Evolutionary conservation across 2,329 filamentous ascomycete genomes (phyloP), one percentile per base, ranked within the genome.

Genomic region (Beauveria pseudobassiana): DNA sequence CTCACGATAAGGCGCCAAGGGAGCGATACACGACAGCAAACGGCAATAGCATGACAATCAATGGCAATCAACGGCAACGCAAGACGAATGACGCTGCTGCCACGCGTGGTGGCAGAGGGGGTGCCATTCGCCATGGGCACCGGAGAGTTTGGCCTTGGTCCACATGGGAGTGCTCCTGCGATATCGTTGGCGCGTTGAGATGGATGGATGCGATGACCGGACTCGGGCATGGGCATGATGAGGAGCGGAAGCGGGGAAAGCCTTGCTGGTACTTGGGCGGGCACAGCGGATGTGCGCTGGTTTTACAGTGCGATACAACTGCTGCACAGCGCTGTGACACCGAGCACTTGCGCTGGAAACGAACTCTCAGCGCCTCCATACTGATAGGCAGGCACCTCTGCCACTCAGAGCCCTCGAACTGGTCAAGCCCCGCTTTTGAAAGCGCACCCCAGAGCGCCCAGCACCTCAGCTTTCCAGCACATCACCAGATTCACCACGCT

Each of bases 151-250:
- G 24, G 34, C 52, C 30, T 62, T 46, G 46, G 38, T 62, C 59
- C 59, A 62, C 59, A 62, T 62, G 59, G 59, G 24, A 26, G 43
- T 22, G 24, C 46, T 50, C 30, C 30, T 45, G 52, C n/a, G 22
- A 62, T n/a, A 46, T 56, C 38, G 59, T 62, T 62, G 59, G 59
- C 59, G 59, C 30, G 20, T 49, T 45, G 30, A 51, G 56, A 45
- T 22, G 45, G 30, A 40, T 58, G 20, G 43, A 46, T 12, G 45
- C 42, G 10, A 24, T 24, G 58, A 22, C 51, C 59, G 51, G 59
- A 49, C 50, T 49, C 59, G 59, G 59, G 48, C 14, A 42, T 43
- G 20, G 49, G 26, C 49, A 18, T 14, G n/a, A 28, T n/a, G 28
- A 30, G 34, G 24, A 30, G n/a, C 9, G 34, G 34, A 24, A 52